Base-by-base conservation (phyloP, 2,329 filamentous ascomycete species). In the Phialocephala sp. region DNA sequence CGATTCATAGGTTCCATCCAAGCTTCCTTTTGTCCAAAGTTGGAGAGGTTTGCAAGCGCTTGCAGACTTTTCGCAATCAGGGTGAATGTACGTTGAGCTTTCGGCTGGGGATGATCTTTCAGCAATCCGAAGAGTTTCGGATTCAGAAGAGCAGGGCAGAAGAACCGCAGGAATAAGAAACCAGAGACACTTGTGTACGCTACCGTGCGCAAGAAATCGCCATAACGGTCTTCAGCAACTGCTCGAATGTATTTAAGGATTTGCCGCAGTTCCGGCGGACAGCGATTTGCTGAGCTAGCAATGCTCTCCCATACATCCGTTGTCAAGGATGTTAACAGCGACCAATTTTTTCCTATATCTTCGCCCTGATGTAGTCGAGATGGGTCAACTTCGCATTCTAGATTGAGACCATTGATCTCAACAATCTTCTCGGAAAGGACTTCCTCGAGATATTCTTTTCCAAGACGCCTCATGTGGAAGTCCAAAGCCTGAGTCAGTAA, bases 1-100 rank as follows among this genome's bases (percentile, higher is more conserved):
- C 86, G 87, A 75, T 97, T 98, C 94, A 98, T 98, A 0, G 93
- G 93, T 79, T 97, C 94, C 94, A 98, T 97, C 93, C 93, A 98
- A n/a, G 91, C 89, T 78, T 98, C 94, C 76, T 97, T 97, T 75
- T 91, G 94, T 47, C 94, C 94, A 75, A 97, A 97, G 0, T 88
- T 93, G 1, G 92, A 92, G 79, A 97, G 85, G 76, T 97, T 97
- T 20, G 93, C 93, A 65, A 98, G 84, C 18, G 93, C 94, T 79
- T 97, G 94, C 9, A 98, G 82, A 1, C 91, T 92, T 78, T 98
- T 98, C 27, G 94, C 93, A 66, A 98, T 94, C 59, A 98, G 84
- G 0, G 94, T 97, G 61, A 97, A 84, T 0, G 94, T 97, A 50
- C 94, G 88, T 76, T 97, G 92, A 12, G 94, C 92, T 61, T 89